These are phyloP conservation scores for Peronospora farinosa DNA, from an alignment of 352 stramenopile genomes.

Conservation along the genomic window DNA sequence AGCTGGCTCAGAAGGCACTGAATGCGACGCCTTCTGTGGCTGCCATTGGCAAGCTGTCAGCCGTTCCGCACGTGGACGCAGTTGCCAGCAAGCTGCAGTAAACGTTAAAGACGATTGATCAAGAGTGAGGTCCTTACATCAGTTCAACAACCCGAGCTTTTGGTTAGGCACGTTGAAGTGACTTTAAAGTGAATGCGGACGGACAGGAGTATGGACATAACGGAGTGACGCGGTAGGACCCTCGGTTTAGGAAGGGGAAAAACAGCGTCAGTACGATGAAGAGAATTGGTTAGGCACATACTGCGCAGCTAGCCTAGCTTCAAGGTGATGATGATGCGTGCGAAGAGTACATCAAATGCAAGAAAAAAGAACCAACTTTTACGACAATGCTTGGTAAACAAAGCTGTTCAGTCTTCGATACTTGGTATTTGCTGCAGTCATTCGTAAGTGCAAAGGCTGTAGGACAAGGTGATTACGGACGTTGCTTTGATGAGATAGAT, in stretches of 20 bases:
- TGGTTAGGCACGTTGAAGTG: conserved; percentile 25
- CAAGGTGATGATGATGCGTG: conserved; percentile 12
- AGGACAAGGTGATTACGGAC: conserved; percentile 4
- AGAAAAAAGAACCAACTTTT: conserved; percentile 31
- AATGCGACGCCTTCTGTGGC: conserved; percentile 68
- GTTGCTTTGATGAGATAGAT: conserved; percentile 70
- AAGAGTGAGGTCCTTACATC: conserved; percentile 35
- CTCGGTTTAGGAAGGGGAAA: conserved; percentile 14
- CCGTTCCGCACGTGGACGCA: conserved; percentile 65
- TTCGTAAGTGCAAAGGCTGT: conserved; percentile 12
- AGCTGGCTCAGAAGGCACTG: conserved; percentile 70
- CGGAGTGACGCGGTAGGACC: conserved; percentile 15
- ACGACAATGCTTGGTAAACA: conserved; percentile 13
- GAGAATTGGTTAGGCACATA: conserved; percentile 12
- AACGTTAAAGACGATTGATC: conserved; percentile 24
- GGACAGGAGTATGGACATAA: conserved; percentile 19
- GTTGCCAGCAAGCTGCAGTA: conserved; percentile 78
- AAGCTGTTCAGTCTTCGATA: neutral
- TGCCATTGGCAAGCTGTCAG: conserved; percentile 63
- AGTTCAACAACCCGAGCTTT: conserved; percentile 23
- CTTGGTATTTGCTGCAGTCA: conserved; percentile 1
- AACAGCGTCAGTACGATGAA: conserved; percentile 5
- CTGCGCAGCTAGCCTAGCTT: conserved; percentile 9
- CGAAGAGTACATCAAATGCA: conserved; percentile 22
- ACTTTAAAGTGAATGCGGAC: conserved; percentile 19